phyloP scores from a whole-genome alignment of 352 stramenopile species.

The Thraustochytrium striatum region DNA sequence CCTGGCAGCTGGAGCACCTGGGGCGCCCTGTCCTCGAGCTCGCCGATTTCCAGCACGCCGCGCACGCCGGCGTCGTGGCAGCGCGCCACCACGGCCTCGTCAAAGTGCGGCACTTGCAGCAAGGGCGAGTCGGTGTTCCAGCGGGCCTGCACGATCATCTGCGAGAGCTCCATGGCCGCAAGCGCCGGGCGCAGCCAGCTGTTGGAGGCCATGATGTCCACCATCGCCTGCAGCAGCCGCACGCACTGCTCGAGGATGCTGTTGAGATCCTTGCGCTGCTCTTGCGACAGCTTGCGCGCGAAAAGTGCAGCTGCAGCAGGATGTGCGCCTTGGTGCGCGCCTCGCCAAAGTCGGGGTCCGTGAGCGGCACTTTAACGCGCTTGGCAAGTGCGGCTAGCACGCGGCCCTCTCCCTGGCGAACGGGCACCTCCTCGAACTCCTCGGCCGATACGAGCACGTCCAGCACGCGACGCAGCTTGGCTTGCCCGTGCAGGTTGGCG shows the following conservation, averaged over 20 bases:
- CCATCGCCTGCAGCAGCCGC: conserved; percentile 90
- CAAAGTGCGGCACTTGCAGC: conserved; percentile 94
- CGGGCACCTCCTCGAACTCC: conserved; percentile 90
- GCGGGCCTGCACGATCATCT: conserved; percentile 97
- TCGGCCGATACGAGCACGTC: conserved; percentile 93
- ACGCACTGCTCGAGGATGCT: conserved; percentile 80
- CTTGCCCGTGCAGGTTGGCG: conserved; percentile 89
- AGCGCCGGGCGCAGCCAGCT: conserved; percentile 96
- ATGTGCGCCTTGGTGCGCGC: conserved; percentile 92
- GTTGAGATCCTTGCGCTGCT: conserved; percentile 85
- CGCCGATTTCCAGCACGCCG: conserved; percentile 57
- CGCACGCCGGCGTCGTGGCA: conserved; percentile 28
- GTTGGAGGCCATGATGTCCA: conserved; percentile 98
- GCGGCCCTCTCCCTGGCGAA: conserved; percentile 78
- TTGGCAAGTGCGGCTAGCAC: conserved; percentile 85
- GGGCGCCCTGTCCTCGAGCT: conserved; percentile 85
- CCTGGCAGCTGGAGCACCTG: conserved; percentile 74
- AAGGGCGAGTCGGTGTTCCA: conserved; percentile 95
- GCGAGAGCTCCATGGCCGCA: conserved; percentile 95
- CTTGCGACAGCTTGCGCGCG: conserved; percentile 78
- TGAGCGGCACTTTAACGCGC: conserved; percentile 62
- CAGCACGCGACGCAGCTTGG: conserved; percentile 88
- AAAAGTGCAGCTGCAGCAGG: conserved; percentile 95
- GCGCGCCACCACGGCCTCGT: conserved; percentile 67
- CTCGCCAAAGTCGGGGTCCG: conserved; percentile 74